A percentile compares a stretch with the other conserved stretches of the same genome.
These are phyloP conservation scores for Taiozyma onychis DNA, from an alignment of 1,139 yeast species.

Conservation along the genomic window DNA sequence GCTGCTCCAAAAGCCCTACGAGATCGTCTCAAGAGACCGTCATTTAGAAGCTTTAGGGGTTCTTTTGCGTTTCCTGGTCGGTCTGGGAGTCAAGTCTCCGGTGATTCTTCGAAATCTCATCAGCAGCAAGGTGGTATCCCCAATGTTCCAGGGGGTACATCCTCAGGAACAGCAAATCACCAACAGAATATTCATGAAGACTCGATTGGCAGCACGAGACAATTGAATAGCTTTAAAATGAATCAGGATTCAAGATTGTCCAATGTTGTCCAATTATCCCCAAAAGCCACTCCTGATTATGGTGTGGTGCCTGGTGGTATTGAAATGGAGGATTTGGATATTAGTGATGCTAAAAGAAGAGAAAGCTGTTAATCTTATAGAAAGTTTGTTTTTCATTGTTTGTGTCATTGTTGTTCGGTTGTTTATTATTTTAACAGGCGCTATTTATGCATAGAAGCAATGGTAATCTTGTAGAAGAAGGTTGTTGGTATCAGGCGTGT, in stretches of 20 bases:
- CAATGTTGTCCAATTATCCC: neutral
- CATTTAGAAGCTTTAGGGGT: conserved; percentile 5
- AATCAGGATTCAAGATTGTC: neutral
- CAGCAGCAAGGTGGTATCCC: neutral
- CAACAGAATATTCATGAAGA: neutral
- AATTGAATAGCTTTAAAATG: neutral
- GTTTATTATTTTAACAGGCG: neutral
- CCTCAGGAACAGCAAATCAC: neutral
- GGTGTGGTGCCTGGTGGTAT: neutral
- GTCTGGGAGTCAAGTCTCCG: neutral
- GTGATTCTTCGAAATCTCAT: neutral
- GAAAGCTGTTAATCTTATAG: neutral
- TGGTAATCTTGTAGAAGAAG: neutral
- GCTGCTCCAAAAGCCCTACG: conserved; percentile 23
- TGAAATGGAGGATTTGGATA: neutral
- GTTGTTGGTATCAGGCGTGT: too few relatives aligned
- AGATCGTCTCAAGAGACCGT: conserved; percentile 18
- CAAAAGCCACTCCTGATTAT: neutral
- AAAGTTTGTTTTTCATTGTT: neutral
- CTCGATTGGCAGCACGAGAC: neutral
- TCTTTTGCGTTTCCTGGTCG: neutral
- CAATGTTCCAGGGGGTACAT: neutral
- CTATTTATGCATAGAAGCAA: neutral
- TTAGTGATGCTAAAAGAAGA: neutral
- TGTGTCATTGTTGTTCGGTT: neutral